Evolutionary conservation across 768 basidiomycete genomes (phyloP), one percentile per base, ranked within the genome.

Genomic region (Panaeolus papilionaceus): DNA sequence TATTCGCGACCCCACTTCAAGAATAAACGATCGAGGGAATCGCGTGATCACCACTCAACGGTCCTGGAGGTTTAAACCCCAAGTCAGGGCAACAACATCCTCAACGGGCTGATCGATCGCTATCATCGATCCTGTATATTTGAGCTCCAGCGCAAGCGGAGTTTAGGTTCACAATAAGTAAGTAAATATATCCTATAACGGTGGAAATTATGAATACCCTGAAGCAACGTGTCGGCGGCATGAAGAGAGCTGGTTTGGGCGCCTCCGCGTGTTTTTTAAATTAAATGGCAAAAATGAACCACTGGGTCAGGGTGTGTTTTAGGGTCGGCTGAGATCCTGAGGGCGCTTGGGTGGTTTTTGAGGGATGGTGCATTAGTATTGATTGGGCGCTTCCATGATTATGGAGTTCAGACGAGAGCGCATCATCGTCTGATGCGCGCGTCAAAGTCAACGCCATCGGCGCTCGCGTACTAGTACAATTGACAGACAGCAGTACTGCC

Each of bases 291-390:
- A n/a, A 28, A 10, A 14, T 33, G 54, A 58, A 58, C 54, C 54
- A n/a, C 26, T 23, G 28, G 14, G 28, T 14, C 11, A 3, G 47
- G 47, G 47, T 18, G 40, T 49, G n/a, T 6, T 16, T n/a, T 11
- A 51, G 49, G 49, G 49, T 51, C 49, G 23, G 23, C 26, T 0
- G 26, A 58, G 54, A 37, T 28, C 33, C 26, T 16, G 47, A 58
- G 54, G 26, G 54, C 54, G 54, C 33, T 58, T 58, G 28, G 54
- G 54, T 28, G 14, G 54, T 58, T n/a, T 28, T 58, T 58, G 33
- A 10, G 33, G 33, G 7, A 23, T 42, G 10, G 40, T 9, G 40
- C 10, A 4, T 2, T 2, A 11, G 16, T 11, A 4, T 47, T 47
- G 45, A 11, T 14, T 12, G 54, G 54, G 54, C 54, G 54, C 54